Evolutionary conservation across 2,329 filamentous ascomycete genomes (phyloP), one percentile per base, ranked within the genome.

Genomic region (Alternaria gansuensis): DNA sequence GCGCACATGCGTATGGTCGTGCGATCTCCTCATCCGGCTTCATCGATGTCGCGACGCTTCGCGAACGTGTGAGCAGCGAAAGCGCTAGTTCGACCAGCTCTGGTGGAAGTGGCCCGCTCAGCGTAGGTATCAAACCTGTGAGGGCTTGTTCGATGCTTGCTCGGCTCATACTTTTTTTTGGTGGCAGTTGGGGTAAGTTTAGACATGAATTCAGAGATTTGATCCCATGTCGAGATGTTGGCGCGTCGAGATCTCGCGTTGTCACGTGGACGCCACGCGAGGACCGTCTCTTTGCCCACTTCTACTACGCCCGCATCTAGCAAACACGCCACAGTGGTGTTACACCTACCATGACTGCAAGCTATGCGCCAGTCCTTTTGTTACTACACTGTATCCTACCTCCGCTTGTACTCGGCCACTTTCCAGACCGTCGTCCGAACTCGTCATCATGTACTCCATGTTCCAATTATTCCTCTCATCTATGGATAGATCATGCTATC

Each of bases 1-100:
- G 75, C 9, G 75, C 73, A 54, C 75, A 77, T 50, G 75, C 74
- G 55, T 77, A 77, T 37, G 75, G 72, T 5, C 75, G 68, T 23
- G 70, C 75, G 21, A 77, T 77, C 59, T 77, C 75, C 46, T 77
- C 75, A 29, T 77, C 75, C 0, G 70, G 60, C 54, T 76, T 77
- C 39, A 77, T 60, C 4, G 71, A 76, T 85, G 77, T 97, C 9
- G 75, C 74, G 36, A 73, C 69, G 55, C 71, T 76, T n/a, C 72
- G 71, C 7, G 75, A 77, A 37, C 72, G 74, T n/a, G 75, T 67
- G 10, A 77, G 68, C 1, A 76, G 66, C 4, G 75, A 77, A 5
- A 75, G 39, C 3, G 73, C 70, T 13, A 76, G 58, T 23, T 77
- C 73, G 11, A 77, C 44, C 17, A 77, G 58, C 28, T 77, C 75